Percentiles rank a stretch among this genome's conserved stretches.
phyloP scores from a whole-genome alignment of 768 basidiomycete genomes.

The Austroboletus festivus region DNA sequence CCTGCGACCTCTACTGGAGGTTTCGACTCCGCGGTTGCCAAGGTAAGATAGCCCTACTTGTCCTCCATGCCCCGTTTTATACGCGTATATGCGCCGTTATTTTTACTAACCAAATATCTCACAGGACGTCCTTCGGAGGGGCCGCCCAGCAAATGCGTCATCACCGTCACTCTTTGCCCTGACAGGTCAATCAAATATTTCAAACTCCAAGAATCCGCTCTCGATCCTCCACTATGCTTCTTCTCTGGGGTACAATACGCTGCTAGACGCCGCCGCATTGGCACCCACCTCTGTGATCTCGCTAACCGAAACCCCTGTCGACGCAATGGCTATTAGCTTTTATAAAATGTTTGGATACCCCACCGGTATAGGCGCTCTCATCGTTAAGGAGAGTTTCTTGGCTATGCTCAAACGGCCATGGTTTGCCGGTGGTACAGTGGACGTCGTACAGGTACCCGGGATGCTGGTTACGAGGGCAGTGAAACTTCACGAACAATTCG shows the following conservation, averaged over 20 bases:
- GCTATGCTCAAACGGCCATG: conserved; percentile 63
- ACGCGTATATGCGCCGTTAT: conserved; percentile 20
- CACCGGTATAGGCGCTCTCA: conserved; percentile 76
- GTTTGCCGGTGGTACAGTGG: conserved; percentile 83
- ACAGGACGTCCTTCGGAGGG: conserved; percentile 53
- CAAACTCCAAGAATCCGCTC: conserved; percentile 69
- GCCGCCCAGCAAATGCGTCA: conserved; percentile 39
- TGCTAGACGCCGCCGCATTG: conserved; percentile 82
- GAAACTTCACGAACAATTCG: conserved; percentile 70
- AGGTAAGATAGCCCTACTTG: conserved; percentile 42
- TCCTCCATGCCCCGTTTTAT: background rate
- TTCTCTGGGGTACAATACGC: conserved; percentile 65
- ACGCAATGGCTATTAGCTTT: conserved; percentile 81
- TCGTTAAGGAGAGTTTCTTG: conserved; percentile 71
- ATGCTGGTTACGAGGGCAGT: conserved; percentile 57
- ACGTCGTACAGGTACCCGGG: conserved; percentile 82
- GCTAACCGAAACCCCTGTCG: conserved; percentile 62
- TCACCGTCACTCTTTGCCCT: conserved; percentile 64
- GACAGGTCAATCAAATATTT: conserved; percentile 80
- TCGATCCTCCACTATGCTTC: conserved; percentile 62
- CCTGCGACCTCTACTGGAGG: conserved; percentile 63
- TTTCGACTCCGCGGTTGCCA: conserved; percentile 52
- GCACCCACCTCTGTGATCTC: conserved; percentile 71
- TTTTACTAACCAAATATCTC: background rate
- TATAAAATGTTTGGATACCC: conserved; percentile 93